A percentile compares a stretch with the other conserved stretches of the same genome.
These are phyloP conservation scores for Lathyrus sativus DNA, from an alignment of 306 rosid species.

Conservation along the genomic window DNA sequence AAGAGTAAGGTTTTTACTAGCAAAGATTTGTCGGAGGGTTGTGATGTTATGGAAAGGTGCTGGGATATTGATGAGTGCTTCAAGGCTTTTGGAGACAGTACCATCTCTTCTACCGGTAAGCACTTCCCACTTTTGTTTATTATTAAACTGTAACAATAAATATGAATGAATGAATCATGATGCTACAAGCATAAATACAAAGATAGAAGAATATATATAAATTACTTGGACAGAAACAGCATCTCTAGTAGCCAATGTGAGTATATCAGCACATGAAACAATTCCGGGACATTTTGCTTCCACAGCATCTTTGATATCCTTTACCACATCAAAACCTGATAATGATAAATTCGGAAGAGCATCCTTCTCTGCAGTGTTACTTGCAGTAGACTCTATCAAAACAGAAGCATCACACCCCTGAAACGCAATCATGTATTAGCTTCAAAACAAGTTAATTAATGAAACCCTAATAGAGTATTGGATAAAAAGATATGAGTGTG, in stretches of 20 bases:
- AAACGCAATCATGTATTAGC: neutral
- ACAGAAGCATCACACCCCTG: constrained; percentile 71
- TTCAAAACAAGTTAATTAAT: no score
- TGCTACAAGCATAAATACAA: neutral
- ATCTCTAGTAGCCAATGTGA: constrained; percentile 60
- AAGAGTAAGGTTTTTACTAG: constrained; percentile 40
- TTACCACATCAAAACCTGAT: constrained; percentile 54
- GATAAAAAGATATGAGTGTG: neutral
- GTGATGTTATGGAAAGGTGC: constrained; percentile 49
- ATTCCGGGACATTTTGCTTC: constrained; percentile 50
- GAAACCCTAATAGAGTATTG: neutral
- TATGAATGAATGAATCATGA: neutral
- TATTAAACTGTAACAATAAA: constrained; percentile 42
- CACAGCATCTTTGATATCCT: constrained; percentile 49
- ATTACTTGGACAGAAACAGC: constrained; percentile 49
- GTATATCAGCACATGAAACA: constrained; percentile 70
- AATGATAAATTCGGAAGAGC: constrained; percentile 49
- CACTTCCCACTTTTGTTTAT: constrained; percentile 51
- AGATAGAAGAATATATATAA: neutral
- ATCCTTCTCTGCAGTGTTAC: constrained; percentile 50
- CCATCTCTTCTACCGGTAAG: constrained; percentile 78
- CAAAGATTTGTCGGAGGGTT: constrained; percentile 47
- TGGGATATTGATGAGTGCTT: constrained; percentile 46
- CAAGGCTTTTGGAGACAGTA: constrained; percentile 33
- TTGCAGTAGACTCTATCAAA: constrained; percentile 50